Percentiles rank a stretch among this genome's conserved stretches.
phyloP scores from a whole-genome alignment of 768 basidiomycete species.

The Phlegmacium glaucopus region DNA sequence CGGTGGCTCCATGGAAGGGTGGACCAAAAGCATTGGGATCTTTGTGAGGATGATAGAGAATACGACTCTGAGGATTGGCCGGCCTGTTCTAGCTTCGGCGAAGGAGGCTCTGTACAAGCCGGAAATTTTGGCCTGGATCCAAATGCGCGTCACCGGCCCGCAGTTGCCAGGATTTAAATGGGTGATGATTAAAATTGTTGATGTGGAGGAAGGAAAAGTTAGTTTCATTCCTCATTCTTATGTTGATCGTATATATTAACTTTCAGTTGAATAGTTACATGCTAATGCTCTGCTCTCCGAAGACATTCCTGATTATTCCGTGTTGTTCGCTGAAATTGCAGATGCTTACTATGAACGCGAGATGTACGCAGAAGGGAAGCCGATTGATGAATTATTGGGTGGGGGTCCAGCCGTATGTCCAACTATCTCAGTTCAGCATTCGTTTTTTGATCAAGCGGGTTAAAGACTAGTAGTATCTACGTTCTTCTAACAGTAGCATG shows the following conservation, averaged over 20 bases:
- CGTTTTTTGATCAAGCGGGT: neutral
- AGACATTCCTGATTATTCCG: slow-evolving; percentile 73
- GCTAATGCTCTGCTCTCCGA: slow-evolving; percentile 66
- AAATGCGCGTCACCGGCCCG: slow-evolving; percentile 79
- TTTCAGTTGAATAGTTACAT: slow-evolving; percentile 54
- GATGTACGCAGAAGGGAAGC: slow-evolving; percentile 74
- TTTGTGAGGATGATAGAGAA: slow-evolving; percentile 84
- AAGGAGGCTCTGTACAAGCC: slow-evolving; percentile 46
- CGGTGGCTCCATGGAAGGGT: slow-evolving; percentile 90
- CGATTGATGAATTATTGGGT: slow-evolving; percentile 77
- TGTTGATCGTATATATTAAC: neutral
- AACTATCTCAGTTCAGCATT: neutral
- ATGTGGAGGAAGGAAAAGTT: slow-evolving; percentile 81
- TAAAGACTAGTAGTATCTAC: slow-evolving; percentile 70
- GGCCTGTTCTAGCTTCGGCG: slow-evolving; percentile 22
- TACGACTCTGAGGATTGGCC: slow-evolving; percentile 53
- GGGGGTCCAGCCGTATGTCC: slow-evolving; percentile 63
- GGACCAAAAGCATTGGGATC: slow-evolving; percentile 75
- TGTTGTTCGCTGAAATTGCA: slow-evolving; percentile 79
- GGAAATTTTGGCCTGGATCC: slow-evolving; percentile 67
- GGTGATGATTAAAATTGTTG: too few species aligned
- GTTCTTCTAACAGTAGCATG: slow-evolving; percentile 77
- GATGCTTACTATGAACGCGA: slow-evolving; percentile 79
- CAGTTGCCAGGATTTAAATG: slow-evolving; percentile 77
- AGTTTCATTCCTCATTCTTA: slow-evolving; percentile 12